These are phyloP conservation scores for Ophiostoma populinum DNA, from an alignment of 2,329 filamentous ascomycete genomes.

Conservation along the genomic window DNA sequence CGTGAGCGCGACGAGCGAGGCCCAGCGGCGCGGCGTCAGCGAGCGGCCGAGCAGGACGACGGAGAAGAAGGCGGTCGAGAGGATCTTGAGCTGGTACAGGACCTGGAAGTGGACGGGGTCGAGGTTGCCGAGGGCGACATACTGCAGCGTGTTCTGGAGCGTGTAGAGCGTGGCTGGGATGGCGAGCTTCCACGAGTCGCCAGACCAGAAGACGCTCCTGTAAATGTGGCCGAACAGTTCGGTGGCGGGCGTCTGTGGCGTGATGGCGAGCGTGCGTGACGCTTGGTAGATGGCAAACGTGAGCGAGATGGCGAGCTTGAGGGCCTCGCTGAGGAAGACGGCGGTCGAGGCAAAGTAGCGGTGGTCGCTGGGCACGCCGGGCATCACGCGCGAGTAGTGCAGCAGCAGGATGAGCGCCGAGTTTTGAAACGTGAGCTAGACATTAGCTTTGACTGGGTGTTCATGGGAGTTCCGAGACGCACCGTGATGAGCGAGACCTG, in stretches of 20 bases:
- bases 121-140: slow-evolving; percentile 77
- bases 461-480: slow-evolving; percentile 13
- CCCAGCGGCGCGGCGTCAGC: slow-evolving; percentile 60
- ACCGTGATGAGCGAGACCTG: slow-evolving; percentile 50
- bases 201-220: slow-evolving; percentile 57
- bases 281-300: slow-evolving; percentile 80
- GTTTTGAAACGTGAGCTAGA: slow-evolving; percentile 62
- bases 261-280: slow-evolving; percentile 55
- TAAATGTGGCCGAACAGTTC: slow-evolving; percentile 67
- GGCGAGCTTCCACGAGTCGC: slow-evolving; percentile 88
- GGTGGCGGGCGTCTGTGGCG: slow-evolving; percentile 59
- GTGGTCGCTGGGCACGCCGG: slow-evolving; percentile 53
- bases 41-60: slow-evolving; percentile 57
- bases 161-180: slow-evolving; percentile 82
- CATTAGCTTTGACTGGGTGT: slow-evolving; percentile 11
- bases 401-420: slow-evolving; percentile 67
- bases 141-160: slow-evolving; percentile 84
- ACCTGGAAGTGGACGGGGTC: slow-evolving; percentile 89
- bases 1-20: slow-evolving; percentile 62
- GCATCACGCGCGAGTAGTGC: slow-evolving; percentile 92
- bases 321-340: slow-evolving; percentile 80
- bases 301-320: slow-evolving; percentile 75
- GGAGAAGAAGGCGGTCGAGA: slow-evolving; percentile 78
- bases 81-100: slow-evolving; percentile 85
- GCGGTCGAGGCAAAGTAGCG: slow-evolving; percentile 89